Evolutionary conservation across 495 filamentous ascomycete species (phyloP).

Genomic region (Schizothecium vesticola): DNA sequence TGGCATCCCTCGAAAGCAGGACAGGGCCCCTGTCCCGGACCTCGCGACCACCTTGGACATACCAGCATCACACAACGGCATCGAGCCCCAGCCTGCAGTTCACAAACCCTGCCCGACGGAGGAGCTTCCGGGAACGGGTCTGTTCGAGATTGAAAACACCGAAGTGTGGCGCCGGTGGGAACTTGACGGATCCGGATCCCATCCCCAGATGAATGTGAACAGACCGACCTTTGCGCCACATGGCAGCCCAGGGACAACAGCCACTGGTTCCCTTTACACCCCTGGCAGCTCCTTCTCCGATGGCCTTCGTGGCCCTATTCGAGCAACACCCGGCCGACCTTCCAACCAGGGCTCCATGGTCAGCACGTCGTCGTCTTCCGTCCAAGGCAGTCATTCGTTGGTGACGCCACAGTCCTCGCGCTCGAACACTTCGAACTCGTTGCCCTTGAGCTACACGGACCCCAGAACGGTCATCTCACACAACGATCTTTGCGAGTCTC

Average conservation of each 20-base stretch:
- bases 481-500: neutral
- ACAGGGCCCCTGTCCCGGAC: neutral
- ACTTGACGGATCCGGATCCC: neutral
- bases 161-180: too few species aligned
- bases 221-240: neutral
- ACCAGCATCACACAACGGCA: neutral
- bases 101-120: too few species aligned
- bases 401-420: neutral
- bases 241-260: neutral
- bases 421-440: neutral
- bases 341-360: neutral
- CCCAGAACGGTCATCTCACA: neutral
- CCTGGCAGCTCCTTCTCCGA: neutral
- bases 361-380: neutral
- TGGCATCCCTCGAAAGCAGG: neutral
- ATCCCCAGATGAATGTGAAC: too few species aligned
- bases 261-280: neutral
- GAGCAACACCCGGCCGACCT: neutral
- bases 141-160: too few species aligned
- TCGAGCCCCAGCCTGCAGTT: too few species aligned
- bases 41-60: neutral
- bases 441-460: neutral
- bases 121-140: too few species aligned
- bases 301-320: neutral
- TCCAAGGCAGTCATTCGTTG: neutral